Evolutionary conservation across 768 basidiomycete species (phyloP), one percentile per base, ranked within the genome.

Genomic region (Psilocybe sp.): DNA sequence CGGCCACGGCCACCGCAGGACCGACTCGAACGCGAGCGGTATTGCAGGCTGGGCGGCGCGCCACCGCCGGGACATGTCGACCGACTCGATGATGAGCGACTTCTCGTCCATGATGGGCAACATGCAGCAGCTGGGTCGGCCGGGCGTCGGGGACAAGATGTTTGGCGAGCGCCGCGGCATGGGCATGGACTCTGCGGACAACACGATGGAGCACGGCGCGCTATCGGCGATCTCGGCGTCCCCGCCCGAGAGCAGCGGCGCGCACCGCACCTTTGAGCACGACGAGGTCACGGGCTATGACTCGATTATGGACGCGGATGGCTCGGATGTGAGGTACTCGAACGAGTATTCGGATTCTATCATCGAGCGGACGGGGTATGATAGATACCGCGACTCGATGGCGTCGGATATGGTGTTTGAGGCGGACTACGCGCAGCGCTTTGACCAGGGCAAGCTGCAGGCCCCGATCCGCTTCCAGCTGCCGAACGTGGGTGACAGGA

Each of bases 61-160:
- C 28, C 84, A 85, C 52, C 73, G 71, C 3, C 75, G 75, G 13
- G 78, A 86, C 20, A 57, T 64, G 32, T 89, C 87, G 0, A 61
- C 77, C 1, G 89, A 91, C 53, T 91, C 89, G 0, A 64, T 81
- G 31, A 65, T 75, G 60, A 90, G 85, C 56, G 82, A 87, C 40
- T 79, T 78, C 53, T 83, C 86, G 9, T 73, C 67, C 3, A 65
- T 72, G 55, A 47, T 31, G 1, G 44, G 46, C 14, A 31, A 46
- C 18, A 33, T 37, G 37, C 38, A n/a, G 37, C 70, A 77, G n/a
- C 64, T 87, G 0, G 81, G 76, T 1, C 78, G 89, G 9, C 90
- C 90, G 1, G 87, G 84, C 2, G 63, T 92, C 3, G 89, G 90
- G 1, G 90, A 92, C 65, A 92, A 91, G 76, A 92, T 92, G 90